Base-by-base conservation (phyloP, 2,329 filamentous ascomycete species). In the Neopestalotiopsis sp. region DNA sequence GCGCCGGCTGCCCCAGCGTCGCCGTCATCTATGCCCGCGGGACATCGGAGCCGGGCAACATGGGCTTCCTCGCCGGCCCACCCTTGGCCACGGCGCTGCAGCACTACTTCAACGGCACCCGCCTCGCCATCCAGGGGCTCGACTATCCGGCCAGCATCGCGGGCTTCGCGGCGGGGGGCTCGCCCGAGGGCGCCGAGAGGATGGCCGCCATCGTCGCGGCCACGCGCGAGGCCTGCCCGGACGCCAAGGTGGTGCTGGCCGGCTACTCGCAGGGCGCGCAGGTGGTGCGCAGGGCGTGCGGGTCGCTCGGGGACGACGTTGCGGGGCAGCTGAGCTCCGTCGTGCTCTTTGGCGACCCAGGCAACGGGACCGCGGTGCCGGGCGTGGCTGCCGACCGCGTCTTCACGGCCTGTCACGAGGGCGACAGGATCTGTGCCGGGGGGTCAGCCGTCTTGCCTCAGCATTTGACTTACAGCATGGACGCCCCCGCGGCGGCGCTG, bases 231-330 rank as follows among this genome's bases (percentile, higher is more conserved):
- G 68, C 75, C 6, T 84, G 83, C 68, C 81, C 82, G 0, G 72
- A 74, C 45, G 84, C 82, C 1, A 78, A 80, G 49, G 72, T 84
- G 45, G 81, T 84, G 4, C 76, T 84, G 73, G 75, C 80, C 10
- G 83, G 83, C 6, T 84, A 77, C 62, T 75, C 74, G 10, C 76
- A 78, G 65, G 77, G 77, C 34, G 75, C 71, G 3, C 76, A 77
- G 70, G 66, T 78, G 24, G 72, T 77, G 24, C 75, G 76, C 69
- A 76, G 75, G 30, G 74, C 77, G 13, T 73, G 73, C 4, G 61
- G 42, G 20, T 56, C 73, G 4, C 68, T 78, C 20, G 67, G 72
- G 28, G 60, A 70, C 13, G 69, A 66, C 2, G 70, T 70, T 60
- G 49, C 52, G 3, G 42, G 24, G n/a, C 2, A 38, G 28, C 13